A percentile compares a stretch with the other conserved stretches of the same genome.
Evolutionary conservation across 805 yeast species (phyloP).

Genomic region (Yarrowia deformans): DNA sequence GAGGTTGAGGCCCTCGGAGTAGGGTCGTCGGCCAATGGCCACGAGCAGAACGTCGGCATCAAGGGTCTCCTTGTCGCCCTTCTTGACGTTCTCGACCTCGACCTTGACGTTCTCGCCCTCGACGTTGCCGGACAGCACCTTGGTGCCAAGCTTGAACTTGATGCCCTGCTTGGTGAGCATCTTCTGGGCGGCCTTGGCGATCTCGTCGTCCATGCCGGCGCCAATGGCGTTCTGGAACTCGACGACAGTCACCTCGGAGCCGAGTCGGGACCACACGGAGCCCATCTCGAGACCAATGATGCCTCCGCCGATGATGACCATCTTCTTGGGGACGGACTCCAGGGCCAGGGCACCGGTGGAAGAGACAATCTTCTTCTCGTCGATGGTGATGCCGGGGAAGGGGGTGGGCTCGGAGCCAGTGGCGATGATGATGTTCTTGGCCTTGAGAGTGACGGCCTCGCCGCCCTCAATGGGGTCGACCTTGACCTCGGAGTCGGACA

Average conservation of each 20-base stretch:
- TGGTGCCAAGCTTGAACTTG: constrained; percentile 89
- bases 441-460: constrained; percentile 73
- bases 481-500: constrained; percentile 76
- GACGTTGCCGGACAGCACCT: constrained; percentile 85
- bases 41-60: constrained; percentile 94
- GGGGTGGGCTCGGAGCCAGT: constrained; percentile 99
- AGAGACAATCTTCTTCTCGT: constrained; percentile 95
- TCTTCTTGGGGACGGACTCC: constrained; percentile 87
- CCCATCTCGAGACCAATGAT: constrained; percentile 99
- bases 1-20: constrained; percentile 84
- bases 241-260: constrained; percentile 91
- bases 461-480: constrained; percentile 89
- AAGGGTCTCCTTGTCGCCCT: constrained; percentile 76
- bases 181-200: constrained; percentile 88
- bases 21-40: constrained; percentile 99
- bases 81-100: constrained; percentile 87
- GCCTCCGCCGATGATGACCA: constrained; percentile 98
- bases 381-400: constrained; percentile 96
- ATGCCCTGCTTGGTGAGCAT: constrained; percentile 93
- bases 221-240: constrained; percentile 93
- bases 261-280: constrained; percentile 94
- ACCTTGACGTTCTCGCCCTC: constrained; percentile 88
- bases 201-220: constrained; percentile 98
- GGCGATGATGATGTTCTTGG: constrained; percentile 91
- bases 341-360: constrained; percentile 91